phyloP scores from a whole-genome alignment of 768 basidiomycete genomes.

The Cystofilobasidium ferigula region DNA sequence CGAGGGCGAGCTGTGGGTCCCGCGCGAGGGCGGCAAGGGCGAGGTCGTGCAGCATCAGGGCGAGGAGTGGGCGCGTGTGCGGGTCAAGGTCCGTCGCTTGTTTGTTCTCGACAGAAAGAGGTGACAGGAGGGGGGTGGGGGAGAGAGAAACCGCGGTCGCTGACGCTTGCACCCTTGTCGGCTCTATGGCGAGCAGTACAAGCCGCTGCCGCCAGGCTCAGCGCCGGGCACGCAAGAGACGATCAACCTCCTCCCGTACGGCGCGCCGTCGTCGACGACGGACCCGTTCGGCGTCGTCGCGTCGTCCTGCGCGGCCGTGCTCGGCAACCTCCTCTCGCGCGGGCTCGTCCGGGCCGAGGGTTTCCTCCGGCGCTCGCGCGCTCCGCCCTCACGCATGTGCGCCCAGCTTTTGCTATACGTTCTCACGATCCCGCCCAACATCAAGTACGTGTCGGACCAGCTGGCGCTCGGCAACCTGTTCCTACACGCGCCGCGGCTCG shows the following conservation, averaged over 20 bases:
- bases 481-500: constrained; percentile 67
- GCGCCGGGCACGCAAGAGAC: constrained; percentile 7
- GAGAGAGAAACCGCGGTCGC: constrained; percentile 28
- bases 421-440: constrained; percentile 88
- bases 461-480: constrained; percentile 57
- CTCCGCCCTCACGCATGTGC: constrained; percentile 38
- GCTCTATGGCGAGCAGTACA: not conserved
- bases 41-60: constrained; percentile 9
- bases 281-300: constrained; percentile 36
- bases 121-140: too few species aligned
- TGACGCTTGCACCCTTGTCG: constrained; percentile 22
- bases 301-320: constrained; percentile 23
- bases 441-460: constrained; percentile 65
- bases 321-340: constrained; percentile 31
- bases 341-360: constrained; percentile 38
- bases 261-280: constrained; percentile 25
- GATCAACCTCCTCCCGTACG: constrained; percentile 23
- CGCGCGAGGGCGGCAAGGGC: constrained; percentile 9
- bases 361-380: not conserved
- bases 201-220: constrained; percentile 3
- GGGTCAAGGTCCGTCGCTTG: constrained; percentile 36
- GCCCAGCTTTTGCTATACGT: constrained; percentile 74
- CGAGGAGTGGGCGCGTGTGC: constrained; percentile 29
- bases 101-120: too few species aligned
- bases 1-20: not conserved